phyloP scores from a whole-genome alignment of 2,329 filamentous ascomycete species.

The Cladosporium sp. region DNA sequence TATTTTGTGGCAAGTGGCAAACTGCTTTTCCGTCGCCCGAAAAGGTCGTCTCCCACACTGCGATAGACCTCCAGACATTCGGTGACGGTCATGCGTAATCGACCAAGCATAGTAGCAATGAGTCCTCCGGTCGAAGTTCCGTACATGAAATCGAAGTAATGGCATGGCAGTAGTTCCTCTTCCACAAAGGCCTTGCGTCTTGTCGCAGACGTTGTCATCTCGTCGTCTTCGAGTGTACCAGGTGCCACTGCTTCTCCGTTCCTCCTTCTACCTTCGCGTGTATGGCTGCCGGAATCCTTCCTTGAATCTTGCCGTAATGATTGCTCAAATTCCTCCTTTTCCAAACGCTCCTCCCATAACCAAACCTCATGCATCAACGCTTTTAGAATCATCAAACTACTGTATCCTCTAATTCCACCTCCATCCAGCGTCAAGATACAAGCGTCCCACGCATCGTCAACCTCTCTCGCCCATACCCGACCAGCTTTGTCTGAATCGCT shows the following conservation, averaged over 20 bases:
- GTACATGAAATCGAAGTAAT: slow-evolving; percentile 53
- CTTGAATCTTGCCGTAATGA: neutral
- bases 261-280: neutral
- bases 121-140: slow-evolving; percentile 51
- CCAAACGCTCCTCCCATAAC: slow-evolving; percentile 39
- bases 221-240: neutral
- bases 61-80: slow-evolving; percentile 47
- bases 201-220: neutral
- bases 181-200: slow-evolving; percentile 8
- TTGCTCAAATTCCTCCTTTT: slow-evolving; percentile 36
- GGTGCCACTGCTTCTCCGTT: neutral
- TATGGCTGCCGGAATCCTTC: slow-evolving; percentile 3
- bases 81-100: slow-evolving; percentile 46
- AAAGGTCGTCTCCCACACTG: slow-evolving; percentile 45
- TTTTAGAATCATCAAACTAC: slow-evolving; percentile 46
- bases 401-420: slow-evolving; percentile 50
- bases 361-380: slow-evolving; percentile 47
- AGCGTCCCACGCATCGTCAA: slow-evolving; percentile 46
- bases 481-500: slow-evolving; percentile 39
- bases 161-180: slow-evolving; percentile 44
- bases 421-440: slow-evolving; percentile 47
- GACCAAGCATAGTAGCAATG: slow-evolving; percentile 48
- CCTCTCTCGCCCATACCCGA: slow-evolving; percentile 38
- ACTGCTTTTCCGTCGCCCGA: slow-evolving; percentile 41
- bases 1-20: slow-evolving; percentile 48